Percentiles rank a stretch among this genome's conserved stretches.
Evolutionary conservation across 306 rosid genomes (phyloP).

Genomic region (Hippophae tibetana): DNA sequence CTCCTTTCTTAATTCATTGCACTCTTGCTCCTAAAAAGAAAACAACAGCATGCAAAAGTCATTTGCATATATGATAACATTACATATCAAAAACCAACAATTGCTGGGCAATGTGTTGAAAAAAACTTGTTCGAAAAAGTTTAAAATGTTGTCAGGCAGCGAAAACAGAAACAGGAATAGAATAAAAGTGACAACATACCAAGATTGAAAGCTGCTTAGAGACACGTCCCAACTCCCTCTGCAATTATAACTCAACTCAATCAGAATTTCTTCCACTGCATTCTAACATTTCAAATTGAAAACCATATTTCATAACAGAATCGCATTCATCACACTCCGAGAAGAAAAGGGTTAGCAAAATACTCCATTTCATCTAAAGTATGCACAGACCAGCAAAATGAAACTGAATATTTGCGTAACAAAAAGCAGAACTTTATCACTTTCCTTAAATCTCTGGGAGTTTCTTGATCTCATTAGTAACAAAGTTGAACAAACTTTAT

Average conservation of each 20-base stretch:
- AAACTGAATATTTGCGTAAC: too few species aligned
- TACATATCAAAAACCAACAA: background rate
- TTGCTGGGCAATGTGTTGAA: too few species aligned
- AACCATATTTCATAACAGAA: background rate
- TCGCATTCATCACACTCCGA: too few species aligned
- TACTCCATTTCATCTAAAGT: too few species aligned
- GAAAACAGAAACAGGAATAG: background rate
- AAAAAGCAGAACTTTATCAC: too few species aligned
- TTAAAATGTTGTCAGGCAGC: background rate
- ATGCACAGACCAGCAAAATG: background rate
- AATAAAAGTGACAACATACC: slow-evolving; percentile 34
- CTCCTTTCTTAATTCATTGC: slow-evolving; percentile 49
- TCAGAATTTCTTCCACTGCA: background rate
- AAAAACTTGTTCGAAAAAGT: background rate
- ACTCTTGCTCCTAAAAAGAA: slow-evolving; percentile 60
- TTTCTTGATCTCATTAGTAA: background rate
- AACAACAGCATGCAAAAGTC: slow-evolving; percentile 11
- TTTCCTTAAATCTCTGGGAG: background rate
- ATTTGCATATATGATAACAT: background rate
- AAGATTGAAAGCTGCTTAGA: slow-evolving; percentile 40
- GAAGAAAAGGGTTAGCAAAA: too few species aligned
- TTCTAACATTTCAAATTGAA: background rate
- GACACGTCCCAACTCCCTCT: slow-evolving; percentile 64
- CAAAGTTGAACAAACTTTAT: background rate
- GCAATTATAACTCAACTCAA: slow-evolving; percentile 29